Base-by-base conservation (phyloP, 2,329 filamentous ascomycete species). In the Colletotrichum sp. region DNA sequence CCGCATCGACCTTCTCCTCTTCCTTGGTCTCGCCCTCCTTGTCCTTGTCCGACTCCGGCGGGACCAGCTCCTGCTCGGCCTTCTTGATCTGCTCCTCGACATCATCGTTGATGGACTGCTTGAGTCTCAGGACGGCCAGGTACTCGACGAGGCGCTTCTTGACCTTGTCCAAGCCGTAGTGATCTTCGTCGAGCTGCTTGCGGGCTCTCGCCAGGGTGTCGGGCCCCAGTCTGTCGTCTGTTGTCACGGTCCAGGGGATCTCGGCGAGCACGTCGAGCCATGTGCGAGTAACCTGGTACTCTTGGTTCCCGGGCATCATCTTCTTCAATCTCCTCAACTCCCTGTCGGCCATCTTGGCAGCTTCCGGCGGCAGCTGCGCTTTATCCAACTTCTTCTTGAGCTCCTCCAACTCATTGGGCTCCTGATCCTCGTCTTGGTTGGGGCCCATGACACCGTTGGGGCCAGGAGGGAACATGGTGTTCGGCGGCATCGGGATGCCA, bases 121-220 rank as follows among this genome's bases (percentile, higher is more conserved):
- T 99, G 72, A 99, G 90, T 79, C 97, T 94, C 68, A 99, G 89
- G n/a, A 99, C 97, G 4, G 97, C 98, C 58, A 99, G 89, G 82
- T 99, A 99, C 84, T 99, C 98, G 7, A 99, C 90, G 26, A 99
- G 86, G 58, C 97, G 91, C 90, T 98, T 98, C 91, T 99, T 99
- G 82, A 99, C 96, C 85, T 96, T 98, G 77, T 99, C 96, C 16
- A 99, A 88, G 0, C 97, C 97, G 80, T 99, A 99, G 84, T 99
- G 97, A 82, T 99, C 97, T 78, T 98, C 93, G 81, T 99, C 96
- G 8, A 99, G 90, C 84, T 99, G 97, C 85, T 96, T 95, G 71
- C 95, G 92, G 8, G 97, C 97, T 79, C 90, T 91, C 74, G 91
- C 89, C 72, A 99, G 84, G 1, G 96, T 98, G 12, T 95, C 93